Conservation (phyloP, 1,284 basidiomycete genomes). For the Ganoderma meredithae region DNA sequence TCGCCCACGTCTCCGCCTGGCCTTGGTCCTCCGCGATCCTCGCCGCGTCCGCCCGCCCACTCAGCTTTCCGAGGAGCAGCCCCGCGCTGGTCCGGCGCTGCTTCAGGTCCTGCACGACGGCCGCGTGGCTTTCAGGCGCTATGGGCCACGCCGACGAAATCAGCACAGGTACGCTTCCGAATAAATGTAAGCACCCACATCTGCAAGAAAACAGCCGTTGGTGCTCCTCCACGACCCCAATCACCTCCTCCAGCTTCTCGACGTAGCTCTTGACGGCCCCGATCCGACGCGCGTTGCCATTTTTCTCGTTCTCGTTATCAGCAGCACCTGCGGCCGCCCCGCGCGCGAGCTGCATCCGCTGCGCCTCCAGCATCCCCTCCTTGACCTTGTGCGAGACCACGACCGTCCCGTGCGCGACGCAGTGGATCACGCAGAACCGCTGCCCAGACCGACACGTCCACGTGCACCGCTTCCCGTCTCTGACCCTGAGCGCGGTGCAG, state of each 20-base stretch:
- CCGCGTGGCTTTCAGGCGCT: neutral
- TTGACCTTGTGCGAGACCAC: neutral
- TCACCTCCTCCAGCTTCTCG: neutral
- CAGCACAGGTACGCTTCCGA: neutral
- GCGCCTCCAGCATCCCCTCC: neutral
- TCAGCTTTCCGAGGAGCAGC: neutral
- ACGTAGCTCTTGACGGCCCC: neutral
- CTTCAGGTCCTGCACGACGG: constrained; percentile 1
- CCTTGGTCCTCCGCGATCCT: neutral
- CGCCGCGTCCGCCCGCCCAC: neutral
- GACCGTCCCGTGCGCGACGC: neutral
- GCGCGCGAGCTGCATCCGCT: neutral
- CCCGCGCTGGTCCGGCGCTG: neutral
- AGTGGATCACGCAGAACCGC: constrained; percentile 4
- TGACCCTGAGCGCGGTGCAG: neutral
- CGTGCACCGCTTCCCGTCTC: neutral
- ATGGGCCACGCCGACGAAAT: neutral
- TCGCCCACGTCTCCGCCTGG: neutral
- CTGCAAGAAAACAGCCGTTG: constrained; percentile 7
- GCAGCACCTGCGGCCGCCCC: too few relatives aligned
- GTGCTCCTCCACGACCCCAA: neutral
- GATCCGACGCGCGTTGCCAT: neutral
- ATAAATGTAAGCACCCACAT: neutral
- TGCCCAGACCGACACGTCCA: neutral
- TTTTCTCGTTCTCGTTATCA: too few relatives aligned